Base-by-base conservation (phyloP, 768 basidiomycete genomes). In the Mycena olivaceomarginata region DNA sequence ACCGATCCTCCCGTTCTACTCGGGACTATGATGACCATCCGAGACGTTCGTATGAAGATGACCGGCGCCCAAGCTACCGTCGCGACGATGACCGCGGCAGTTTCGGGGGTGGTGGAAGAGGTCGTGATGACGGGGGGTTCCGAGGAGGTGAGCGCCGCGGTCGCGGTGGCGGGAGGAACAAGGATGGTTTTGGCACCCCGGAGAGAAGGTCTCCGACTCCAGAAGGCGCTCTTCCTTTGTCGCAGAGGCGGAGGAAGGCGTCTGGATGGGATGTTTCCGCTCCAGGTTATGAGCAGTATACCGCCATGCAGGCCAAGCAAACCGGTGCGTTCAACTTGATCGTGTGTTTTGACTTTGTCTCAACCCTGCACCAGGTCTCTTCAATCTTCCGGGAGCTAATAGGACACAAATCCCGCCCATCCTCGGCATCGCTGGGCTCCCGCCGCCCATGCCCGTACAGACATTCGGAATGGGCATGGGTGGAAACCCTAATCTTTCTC, bases 201-300 rank as follows among this genome's bases (percentile, higher is more conserved):
- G 96, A 96, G 77, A 89, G 95, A 80, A 87, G 97, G 80, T 96
- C 95, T 0, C 98, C 98, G 12, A 99, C 98, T 12, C 98, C 98
- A 0, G 94, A 96, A 82, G 95, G 94, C 64, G 91, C 93, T 16
- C 87, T 93, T 56, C 94, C 96, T 0, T 86, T 99, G 77, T 94
- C 95, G 10, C 96, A 99, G 83, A 89, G 97, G 77, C 95, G 94
- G 83, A 89, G 97, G 40, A 96, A 96, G 81, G 95, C 96, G 7
- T 97, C 96, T 60, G 96, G 96, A 0, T 99, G 98, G 98, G 97
- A 99, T 85, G 94, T 98, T 25, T 95, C 97, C 85, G 96, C 98
- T 20, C 95, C 96, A 4, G 97, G 97, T 5, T 99, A 98, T 79
- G 98, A 99, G 82, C 95, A 96, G 80, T 96, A 98, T 81, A 94